These are phyloP conservation scores for Monosporascus sp. DNA, from an alignment of 2,329 filamentous ascomycete species.

Conservation along the genomic window DNA sequence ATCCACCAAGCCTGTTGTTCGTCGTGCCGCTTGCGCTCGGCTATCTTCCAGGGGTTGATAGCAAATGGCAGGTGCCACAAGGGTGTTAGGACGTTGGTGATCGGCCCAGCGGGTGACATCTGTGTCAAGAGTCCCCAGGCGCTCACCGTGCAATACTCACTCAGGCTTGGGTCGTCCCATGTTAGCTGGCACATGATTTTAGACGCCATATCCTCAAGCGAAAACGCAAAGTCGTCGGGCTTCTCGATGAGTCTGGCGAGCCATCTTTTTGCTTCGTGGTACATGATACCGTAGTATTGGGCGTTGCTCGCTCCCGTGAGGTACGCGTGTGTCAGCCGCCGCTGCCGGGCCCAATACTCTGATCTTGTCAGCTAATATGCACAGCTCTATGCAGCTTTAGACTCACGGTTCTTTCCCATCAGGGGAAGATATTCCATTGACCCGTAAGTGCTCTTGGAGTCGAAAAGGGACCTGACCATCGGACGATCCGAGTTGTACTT, in stretches of 20 bases:
- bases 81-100: constrained; percentile 51
- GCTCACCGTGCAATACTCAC: constrained; percentile 42
- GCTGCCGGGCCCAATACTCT: constrained; percentile 52
- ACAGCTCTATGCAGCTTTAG: not conserved
- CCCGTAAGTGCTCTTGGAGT: constrained; percentile 48
- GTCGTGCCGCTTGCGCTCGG: constrained; percentile 47
- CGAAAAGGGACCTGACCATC: constrained; percentile 43
- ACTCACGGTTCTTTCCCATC: constrained; percentile 50
- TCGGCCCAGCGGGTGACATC: constrained; percentile 52
- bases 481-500: constrained; percentile 46
- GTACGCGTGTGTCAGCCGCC: constrained; percentile 46
- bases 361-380: not conserved
- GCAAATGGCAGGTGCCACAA: constrained; percentile 45
- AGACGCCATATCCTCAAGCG: constrained; percentile 52
- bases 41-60: constrained; percentile 50
- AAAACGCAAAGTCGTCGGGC: constrained; percentile 44
- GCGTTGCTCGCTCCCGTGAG: constrained; percentile 34
- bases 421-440: constrained; percentile 52
- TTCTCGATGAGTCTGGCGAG: constrained; percentile 41
- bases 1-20: constrained; percentile 49
- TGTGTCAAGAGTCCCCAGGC: constrained; percentile 53
- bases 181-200: constrained; percentile 50
- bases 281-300: constrained; percentile 35
- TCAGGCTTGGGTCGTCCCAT: constrained; percentile 46
- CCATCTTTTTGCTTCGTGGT: constrained; percentile 50